Base-by-base conservation (phyloP, 805 yeast genomes). In the Tetrapisispora fleetii region DNA sequence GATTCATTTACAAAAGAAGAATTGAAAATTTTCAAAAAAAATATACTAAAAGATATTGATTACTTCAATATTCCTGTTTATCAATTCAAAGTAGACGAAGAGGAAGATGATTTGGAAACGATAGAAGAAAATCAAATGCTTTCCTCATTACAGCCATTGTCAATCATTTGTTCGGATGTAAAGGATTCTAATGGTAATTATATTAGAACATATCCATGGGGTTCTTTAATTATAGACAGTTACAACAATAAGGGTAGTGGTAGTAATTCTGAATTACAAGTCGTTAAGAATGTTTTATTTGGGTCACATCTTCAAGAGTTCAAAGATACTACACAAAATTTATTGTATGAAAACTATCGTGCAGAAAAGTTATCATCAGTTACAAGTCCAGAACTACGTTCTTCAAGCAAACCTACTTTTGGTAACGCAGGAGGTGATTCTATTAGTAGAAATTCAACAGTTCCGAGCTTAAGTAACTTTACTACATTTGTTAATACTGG, bases 241-340 rank as follows among this genome's bases (percentile, higher is more conserved):
- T 41, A 41, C 19, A 41, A 41, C 8, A 72, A 74, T 55, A 74
- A 76, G 54, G 73, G 77, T 24, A 65, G 67, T 27, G 37, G 44
- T 30, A 41, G 18, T 32, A 67, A 70, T 50, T 75, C 80, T 37
- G 85, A 81, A 57, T 74, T 80, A 58, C 62, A 73, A 7, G 63
- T 77, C 17, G 69, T 86, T 58, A 80, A 83, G 53, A 76, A 82
- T 43, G 91, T 85, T 2, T 63, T 86, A 38, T 78, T 86, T 59
- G 95, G 95, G 7, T 78, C 90, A n/a, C 95, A 87, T 62, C 70
- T 85, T 55, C 84, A 81, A 62, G 93, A 85, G 58, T 78, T 85
- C 59, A 84, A 85, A 67, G 95, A 85, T 58, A 71, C 84, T 50
- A 86, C 95, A 28, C 88, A 83, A 57, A 85, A 80, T 56, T 73